Base-by-base conservation (phyloP, 202 grass and related monocot species). In the Schoenoplectus tabernaemontani region DNA sequence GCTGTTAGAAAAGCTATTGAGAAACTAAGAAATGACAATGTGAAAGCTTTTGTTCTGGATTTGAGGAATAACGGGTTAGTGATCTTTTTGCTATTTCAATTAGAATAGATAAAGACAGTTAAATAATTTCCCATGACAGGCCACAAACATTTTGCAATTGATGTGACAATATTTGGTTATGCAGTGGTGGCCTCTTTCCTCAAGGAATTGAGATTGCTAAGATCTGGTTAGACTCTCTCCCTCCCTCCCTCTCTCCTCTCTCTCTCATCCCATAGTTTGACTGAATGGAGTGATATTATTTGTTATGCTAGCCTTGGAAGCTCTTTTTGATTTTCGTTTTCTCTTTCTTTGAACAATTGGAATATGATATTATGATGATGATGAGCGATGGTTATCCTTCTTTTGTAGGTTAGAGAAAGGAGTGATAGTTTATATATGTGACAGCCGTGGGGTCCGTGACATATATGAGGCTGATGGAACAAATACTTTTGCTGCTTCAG, bases 161-260 rank as follows among this genome's bases (percentile, higher is more conserved):
- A 75, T 75, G 71, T 17, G 9, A 83, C 68, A 56, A 15, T 79
- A 66, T 30, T 79, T 24, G 80, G 51, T 90, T n/a, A 84, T 83
- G 85, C 81, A 95, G 96, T 71, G 96, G 96, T 86, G 96, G 96
- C 15, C 96, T 98, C 84, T 98, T 98, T 79, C 96, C 96, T 33
- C 89, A 98, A 91, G 96, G 96, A 82, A 98, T 98, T 73, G 88
- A 98, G 76, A 98, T 95, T 80, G 91, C 96, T 26, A 98, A 95
- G 84, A 91, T 98, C 71, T 98, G 96, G 96, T 98, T 85, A 80
- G 78, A 46, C 82, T 69, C 44, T 69, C 44, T 78, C 67, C 41
- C 24, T 20, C 28, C 34, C 37, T 32, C 28, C 28, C 28, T 28
- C 28, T 12, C n/a, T 9, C 64, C 12, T 5, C 38, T 28, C 28